Conservation (phyloP, 1,284 basidiomycete genomes). For the Ceratobasidium sp. region DNA sequence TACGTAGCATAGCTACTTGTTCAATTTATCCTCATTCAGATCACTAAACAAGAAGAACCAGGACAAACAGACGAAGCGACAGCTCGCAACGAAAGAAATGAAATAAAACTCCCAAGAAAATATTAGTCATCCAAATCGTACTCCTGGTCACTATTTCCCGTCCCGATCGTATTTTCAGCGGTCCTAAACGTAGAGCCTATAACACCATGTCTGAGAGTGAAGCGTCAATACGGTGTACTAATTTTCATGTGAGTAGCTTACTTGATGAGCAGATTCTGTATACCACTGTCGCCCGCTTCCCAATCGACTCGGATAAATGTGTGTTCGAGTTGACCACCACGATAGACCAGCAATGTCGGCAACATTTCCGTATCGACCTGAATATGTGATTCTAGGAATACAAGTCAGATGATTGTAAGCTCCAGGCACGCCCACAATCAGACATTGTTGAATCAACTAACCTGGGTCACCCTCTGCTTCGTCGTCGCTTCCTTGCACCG, state of each 20-base stretch:
- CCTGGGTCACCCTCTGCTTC: conserved; percentile 11
- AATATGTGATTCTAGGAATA: conserved; percentile 56
- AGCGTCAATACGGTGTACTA: neutral
- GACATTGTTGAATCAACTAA: too few relatives aligned
- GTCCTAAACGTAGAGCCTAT: conserved; percentile 31
- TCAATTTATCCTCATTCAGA: too few relatives aligned
- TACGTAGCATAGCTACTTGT: too few relatives aligned
- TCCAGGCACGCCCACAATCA: neutral
- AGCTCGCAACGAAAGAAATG: too few relatives aligned
- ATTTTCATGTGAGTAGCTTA: too few relatives aligned
- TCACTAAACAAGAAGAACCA: too few relatives aligned
- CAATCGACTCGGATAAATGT: conserved; percentile 88
- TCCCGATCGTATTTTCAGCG: conserved; percentile 3
- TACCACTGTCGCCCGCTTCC: conserved; percentile 74
- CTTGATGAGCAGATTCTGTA: conserved; percentile 74
- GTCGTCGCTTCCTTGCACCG: conserved; percentile 49
- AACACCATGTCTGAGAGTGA: conserved; percentile 19
- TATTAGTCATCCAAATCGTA: conserved; percentile 31
- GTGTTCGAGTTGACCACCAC: conserved; percentile 79
- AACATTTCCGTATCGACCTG: conserved; percentile 81
- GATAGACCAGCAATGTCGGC: conserved; percentile 84
- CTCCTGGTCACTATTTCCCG: conserved; percentile 18
- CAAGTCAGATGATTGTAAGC: neutral
- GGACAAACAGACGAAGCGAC: too few relatives aligned
- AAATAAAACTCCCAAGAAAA: neutral